These are phyloP conservation scores for Avena insularis DNA, from an alignment of 176 grass and related monocot species.

Conservation along the genomic window DNA sequence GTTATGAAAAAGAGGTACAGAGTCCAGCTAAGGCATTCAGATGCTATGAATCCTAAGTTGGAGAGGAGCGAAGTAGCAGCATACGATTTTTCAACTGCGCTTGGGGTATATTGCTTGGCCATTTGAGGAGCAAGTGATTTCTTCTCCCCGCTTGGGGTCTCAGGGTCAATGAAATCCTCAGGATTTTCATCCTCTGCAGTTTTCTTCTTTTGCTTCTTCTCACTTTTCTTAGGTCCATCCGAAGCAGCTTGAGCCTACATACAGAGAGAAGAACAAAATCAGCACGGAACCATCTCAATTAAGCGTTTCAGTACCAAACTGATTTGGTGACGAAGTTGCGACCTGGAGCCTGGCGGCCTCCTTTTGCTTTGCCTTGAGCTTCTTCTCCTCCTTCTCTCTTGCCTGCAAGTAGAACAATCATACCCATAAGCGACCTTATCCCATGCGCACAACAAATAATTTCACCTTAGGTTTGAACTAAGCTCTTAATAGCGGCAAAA, in stretches of 20 bases:
- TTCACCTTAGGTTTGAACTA: neutral
- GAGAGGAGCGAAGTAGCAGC: neutral
- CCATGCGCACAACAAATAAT: neutral
- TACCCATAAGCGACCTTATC: neutral
- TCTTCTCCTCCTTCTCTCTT: conserved; percentile 29
- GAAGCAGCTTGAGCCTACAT: conserved; percentile 8
- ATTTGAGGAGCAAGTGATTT: conserved; percentile 1
- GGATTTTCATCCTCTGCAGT: neutral
- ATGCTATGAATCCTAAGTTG: neutral
- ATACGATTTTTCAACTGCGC: neutral
- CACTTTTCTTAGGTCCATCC: conserved; percentile 8
- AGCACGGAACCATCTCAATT: neutral
- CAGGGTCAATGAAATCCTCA: conserved; percentile 12
- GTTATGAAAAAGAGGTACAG: too few species aligned
- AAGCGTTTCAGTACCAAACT: neutral
- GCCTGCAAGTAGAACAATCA: neutral
- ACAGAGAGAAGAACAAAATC: neutral
- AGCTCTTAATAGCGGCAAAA: neutral
- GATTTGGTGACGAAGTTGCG: neutral
- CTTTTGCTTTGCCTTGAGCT: conserved; percentile 26
- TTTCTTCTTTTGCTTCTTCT: conserved; percentile 35
- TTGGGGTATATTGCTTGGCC: conserved; percentile 19
- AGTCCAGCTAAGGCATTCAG: neutral
- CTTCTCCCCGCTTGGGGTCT: conserved; percentile 7
- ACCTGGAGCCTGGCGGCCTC: conserved; percentile 24